Percentiles rank a stretch among this genome's conserved stretches.
phyloP scores from a whole-genome alignment of 129 eudicot species.

The Smallanthus sonchifolius region DNA sequence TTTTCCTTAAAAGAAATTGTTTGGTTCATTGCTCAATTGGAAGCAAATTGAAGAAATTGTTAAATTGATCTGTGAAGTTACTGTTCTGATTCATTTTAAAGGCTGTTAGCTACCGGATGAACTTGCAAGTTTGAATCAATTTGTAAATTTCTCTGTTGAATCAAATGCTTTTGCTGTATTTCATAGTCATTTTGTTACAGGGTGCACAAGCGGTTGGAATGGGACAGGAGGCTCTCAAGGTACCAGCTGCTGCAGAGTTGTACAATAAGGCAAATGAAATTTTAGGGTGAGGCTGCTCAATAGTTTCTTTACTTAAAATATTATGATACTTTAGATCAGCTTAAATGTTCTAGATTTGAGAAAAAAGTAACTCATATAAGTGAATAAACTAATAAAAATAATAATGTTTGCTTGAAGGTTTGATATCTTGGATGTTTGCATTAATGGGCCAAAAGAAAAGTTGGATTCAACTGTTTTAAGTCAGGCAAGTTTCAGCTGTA shows the following conservation, averaged over 20 bases:
- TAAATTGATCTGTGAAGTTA: background rate
- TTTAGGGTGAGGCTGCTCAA: conserved; percentile 58
- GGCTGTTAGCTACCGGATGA: background rate
- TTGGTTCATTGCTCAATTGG: background rate
- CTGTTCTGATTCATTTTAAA: background rate
- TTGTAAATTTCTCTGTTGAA: background rate
- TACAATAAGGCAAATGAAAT: conserved; percentile 79
- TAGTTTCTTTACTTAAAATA: background rate
- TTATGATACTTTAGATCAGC: conserved; percentile 7
- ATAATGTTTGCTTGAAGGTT: conserved; percentile 46
- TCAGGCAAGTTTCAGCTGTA: conserved; percentile 49
- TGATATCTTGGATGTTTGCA: conserved; percentile 89
- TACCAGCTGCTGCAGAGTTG: conserved; percentile 92
- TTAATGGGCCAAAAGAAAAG: conserved; percentile 92
- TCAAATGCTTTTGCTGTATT: background rate
- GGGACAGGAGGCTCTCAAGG: conserved; percentile 85
- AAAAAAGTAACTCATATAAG: background rate
- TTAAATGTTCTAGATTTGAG: background rate
- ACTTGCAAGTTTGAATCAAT: background rate
- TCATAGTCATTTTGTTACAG: conserved; percentile 35
- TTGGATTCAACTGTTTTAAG: conserved; percentile 86
- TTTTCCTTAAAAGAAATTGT: too few species aligned
- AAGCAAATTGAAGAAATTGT: background rate
- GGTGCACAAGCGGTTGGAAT: conserved; percentile 99
- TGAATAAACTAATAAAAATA: background rate